Evolutionary conservation across 2,329 filamentous ascomycete species (phyloP), one percentile per base, ranked within the genome.

Genomic region (Dryadomyces quercus-mongolicae): DNA sequence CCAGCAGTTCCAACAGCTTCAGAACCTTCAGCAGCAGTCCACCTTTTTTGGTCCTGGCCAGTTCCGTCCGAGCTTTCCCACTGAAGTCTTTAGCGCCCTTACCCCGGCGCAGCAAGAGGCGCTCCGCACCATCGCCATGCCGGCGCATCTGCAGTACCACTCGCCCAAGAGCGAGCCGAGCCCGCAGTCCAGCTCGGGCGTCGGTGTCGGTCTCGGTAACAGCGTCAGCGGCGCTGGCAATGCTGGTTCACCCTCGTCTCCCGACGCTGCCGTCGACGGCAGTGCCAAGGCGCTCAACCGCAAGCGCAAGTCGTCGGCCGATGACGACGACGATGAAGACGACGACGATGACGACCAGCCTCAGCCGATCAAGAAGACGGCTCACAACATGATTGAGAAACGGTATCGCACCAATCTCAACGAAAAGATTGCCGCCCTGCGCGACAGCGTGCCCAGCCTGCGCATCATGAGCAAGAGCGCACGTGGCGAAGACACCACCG

Each of bases 331-430:
- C 21, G 74, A 80, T 3, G 77, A 81, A n/a, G 79, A 82, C 50
- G 80, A 84, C 13, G 74, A 81, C 48, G 70, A 76, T 34, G 68
- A 80, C 51, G 77, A 76, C 60, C 78, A 74, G 61, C 82, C 76
- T 36, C 72, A 75, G 21, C 73, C 73, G 31, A 64, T 74, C 56
- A 96, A 95, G 76, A 96, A 96, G 76, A 94, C 91, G 36, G 90
- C 92, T 2, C 92, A 97, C 70, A 97, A 96, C 69, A 93, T 97
- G 78, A 96, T 97, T 59, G 92, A 97, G 71, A 97, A 96, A 76
- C 77, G 92, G 60, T 97, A 97, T 68, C 84, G 92, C 62, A 95
- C 88, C 53, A 97, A 97, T 64, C 76, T 97, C 55, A 97, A 97
- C 65, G 92, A 96, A 66, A 97, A 97, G 73, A 97, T 97, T 62